Percentiles rank a stretch among this genome's conserved stretches.
phyloP scores from a whole-genome alignment of 1,284 basidiomycete species.

The Pisolithus thermaeus region DNA sequence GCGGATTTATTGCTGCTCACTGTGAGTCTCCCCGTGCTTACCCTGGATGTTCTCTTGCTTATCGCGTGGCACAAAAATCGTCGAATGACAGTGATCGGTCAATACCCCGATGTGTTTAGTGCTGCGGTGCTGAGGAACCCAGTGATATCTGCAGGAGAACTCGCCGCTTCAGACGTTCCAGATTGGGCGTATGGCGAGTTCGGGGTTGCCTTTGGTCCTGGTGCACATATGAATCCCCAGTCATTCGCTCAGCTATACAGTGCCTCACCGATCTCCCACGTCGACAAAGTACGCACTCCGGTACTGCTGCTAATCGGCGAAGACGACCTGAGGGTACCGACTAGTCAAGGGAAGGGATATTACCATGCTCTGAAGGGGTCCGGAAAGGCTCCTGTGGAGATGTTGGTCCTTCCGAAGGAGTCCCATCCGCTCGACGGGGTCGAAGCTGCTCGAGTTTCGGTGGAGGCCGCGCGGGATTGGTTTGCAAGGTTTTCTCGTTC shows the following conservation, averaged over 20 bases:
- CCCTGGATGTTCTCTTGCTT: constrained; percentile 5
- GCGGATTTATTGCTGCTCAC: constrained; percentile 63
- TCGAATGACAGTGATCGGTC: constrained; percentile 50
- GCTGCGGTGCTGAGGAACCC: constrained; percentile 66
- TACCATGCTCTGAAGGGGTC: constrained; percentile 59
- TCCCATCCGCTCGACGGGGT: constrained; percentile 60
- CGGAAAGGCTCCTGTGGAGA: constrained; percentile 41
- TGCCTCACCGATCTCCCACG: constrained; percentile 54
- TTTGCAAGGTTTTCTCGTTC: constrained; percentile 27
- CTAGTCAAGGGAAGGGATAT: constrained; percentile 56
- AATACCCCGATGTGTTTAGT: constrained; percentile 54
- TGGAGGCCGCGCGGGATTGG: constrained; percentile 49
- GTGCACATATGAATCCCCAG: constrained; percentile 39
- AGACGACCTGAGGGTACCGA: constrained; percentile 57
- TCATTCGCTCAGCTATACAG: constrained; percentile 40
- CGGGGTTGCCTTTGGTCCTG: constrained; percentile 32
- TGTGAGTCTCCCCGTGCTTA: constrained; percentile 37
- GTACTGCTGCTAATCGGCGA: constrained; percentile 59
- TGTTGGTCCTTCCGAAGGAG: constrained; percentile 61
- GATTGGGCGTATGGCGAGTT: constrained; percentile 70
- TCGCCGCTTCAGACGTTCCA: constrained; percentile 53
- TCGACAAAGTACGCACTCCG: constrained; percentile 46
- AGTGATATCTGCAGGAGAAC: constrained; percentile 55
- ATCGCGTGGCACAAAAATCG: neutral
- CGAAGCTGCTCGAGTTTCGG: constrained; percentile 47